Base-by-base conservation (phyloP, 1,284 basidiomycete genomes). In the Ustilago bromivora region DNA sequence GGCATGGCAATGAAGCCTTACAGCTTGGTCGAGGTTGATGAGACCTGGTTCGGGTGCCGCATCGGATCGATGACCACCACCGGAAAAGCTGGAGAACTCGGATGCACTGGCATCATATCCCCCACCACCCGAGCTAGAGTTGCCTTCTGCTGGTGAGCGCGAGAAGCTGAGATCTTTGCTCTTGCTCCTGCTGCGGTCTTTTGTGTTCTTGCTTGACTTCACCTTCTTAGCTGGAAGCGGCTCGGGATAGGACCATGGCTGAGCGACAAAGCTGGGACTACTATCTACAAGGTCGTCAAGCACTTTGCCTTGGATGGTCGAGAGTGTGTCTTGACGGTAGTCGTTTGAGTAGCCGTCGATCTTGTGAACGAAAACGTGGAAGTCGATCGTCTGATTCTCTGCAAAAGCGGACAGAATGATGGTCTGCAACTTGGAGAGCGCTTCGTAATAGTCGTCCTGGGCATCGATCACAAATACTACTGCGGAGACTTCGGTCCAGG, bases 391-490 rank as follows among this genome's bases (percentile, higher is more conserved):
- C 7, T 92, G 93, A 82, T 95, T 95, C 54, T 91, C 89, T 47
- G 91, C 89, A 83, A 92, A 87, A 0, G 86, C 86, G 15, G 80
- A 79, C n/a, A 87, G 78, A 59, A 87, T 85, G 43, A 87, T 81
- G 34, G 68, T 58, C 31, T 84, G 78, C 54, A 96, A 90, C 77
- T 92, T 92, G 38, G 90, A 89, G 64, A 96, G 92, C 8, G 94
- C 91, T 75, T 94, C 87, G 70, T 87, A 86, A 78, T 88, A 89
- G 55, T 88, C 88, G 79, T 89, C 89, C 86, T 95, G 93, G 68
- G 97, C 96, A 84, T 98, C 96, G 81, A 98, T 93, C n/a, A 98
- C 95, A 83, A 96, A 99, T 41, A 98, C 91, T 76, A 98, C 81
- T 31, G 87, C 86, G 31, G 83, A 83, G 11, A 86, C 81, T 5